Percentiles rank a stretch among this genome's conserved stretches.
These are phyloP conservation scores for Funneliformis geosporum DNA, from an alignment of 192 early-diverging fungal genomes.

Conservation along the genomic window DNA sequence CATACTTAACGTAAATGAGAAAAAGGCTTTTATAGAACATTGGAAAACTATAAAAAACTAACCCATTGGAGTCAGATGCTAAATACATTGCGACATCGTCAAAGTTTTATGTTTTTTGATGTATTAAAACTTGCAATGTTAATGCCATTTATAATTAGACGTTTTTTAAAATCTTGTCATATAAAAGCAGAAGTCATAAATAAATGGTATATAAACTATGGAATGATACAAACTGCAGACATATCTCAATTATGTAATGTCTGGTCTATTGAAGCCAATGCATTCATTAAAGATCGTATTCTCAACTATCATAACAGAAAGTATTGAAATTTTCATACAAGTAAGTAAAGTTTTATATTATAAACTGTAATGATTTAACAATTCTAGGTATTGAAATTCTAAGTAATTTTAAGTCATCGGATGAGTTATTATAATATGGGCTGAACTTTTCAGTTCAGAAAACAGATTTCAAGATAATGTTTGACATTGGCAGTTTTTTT, in stretches of 20 bases:
- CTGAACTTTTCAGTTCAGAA: too few relatives aligned
- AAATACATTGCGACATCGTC: neutral
- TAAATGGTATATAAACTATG: neutral
- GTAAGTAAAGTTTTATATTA: too few relatives aligned
- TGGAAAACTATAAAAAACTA: neutral
- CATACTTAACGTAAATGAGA: neutral
- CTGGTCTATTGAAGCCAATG: neutral
- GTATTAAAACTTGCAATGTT: neutral
- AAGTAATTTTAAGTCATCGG: too few relatives aligned
- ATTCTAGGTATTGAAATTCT: too few relatives aligned
- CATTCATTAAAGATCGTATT: neutral
- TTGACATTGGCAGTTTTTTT: too few relatives aligned
- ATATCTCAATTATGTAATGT: neutral
- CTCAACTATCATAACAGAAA: neutral
- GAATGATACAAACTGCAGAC: neutral
- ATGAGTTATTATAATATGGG: too few relatives aligned
- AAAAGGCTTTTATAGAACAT: neutral
- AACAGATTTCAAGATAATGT: too few relatives aligned
- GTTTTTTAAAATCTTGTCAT: neutral
- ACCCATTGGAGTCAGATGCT: neutral
- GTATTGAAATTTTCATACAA: too few relatives aligned
- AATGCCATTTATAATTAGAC: conserved; percentile 9
- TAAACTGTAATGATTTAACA: too few relatives aligned
- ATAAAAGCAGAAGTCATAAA: neutral
- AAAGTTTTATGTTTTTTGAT: conserved; percentile 21